Conservation (phyloP, 495 filamentous ascomycete genomes). For the Aspergillus leporis region DNA sequence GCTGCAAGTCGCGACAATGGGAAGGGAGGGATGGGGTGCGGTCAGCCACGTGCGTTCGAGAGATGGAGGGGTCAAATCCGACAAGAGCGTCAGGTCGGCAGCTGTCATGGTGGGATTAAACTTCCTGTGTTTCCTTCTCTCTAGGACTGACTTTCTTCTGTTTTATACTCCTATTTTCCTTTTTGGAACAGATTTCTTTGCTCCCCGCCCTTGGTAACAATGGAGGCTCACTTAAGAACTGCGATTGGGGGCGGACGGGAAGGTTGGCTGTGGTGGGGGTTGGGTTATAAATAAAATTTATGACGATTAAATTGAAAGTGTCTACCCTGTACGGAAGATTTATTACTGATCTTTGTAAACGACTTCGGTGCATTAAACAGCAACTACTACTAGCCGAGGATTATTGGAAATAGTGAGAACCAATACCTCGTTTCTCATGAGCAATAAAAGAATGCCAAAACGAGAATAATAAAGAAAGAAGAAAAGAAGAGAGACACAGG, state of each 20-base stretch:
- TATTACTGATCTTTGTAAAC: neutral
- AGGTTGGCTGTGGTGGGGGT: neutral
- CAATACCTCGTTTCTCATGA: neutral
- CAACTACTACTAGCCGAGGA: neutral
- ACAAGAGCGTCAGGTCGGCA: constrained; percentile 27
- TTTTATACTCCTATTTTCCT: neutral
- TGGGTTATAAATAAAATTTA: neutral
- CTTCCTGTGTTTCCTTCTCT: neutral
- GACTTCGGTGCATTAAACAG: neutral
- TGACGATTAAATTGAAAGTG: too few relatives aligned
- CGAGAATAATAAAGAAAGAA: neutral
- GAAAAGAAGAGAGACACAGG: neutral
- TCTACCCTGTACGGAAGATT: too few relatives aligned
- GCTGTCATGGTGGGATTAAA: constrained; percentile 12
- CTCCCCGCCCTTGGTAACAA: neutral
- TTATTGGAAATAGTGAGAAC: too few relatives aligned
- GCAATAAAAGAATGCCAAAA: neutral
- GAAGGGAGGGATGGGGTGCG: constrained; percentile 80
- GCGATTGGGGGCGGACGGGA: too few relatives aligned
- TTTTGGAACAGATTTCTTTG: neutral
- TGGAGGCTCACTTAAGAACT: too few relatives aligned
- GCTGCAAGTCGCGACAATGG: constrained; percentile 85
- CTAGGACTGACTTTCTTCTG: neutral
- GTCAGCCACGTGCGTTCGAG: constrained; percentile 81
- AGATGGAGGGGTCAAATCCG: constrained; percentile 58